A percentile compares a stretch with the other conserved stretches of the same genome.
Evolutionary conservation across 306 rosid genomes (phyloP).

Genomic region (Trichosanthes cucumerina): DNA sequence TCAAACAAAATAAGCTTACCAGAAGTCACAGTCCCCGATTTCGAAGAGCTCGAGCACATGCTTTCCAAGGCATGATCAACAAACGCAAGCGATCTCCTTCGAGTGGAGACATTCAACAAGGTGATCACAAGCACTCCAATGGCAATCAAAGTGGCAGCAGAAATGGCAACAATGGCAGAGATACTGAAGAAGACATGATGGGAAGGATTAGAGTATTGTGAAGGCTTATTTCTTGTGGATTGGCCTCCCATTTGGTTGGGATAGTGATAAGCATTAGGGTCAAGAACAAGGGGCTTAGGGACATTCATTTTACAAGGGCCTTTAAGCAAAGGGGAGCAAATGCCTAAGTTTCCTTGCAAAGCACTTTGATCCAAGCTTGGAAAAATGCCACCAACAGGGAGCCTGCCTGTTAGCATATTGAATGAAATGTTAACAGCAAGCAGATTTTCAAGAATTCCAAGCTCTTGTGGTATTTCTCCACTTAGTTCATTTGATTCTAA

Average conservation of each 20-base stretch:
- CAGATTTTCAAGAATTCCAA: conserved; percentile 64
- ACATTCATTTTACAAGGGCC: conserved; percentile 92
- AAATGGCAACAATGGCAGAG: conserved; percentile 71
- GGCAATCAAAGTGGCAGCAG: conserved; percentile 53
- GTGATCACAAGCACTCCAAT: conserved; percentile 62
- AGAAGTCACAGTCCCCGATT: conserved; percentile 46
- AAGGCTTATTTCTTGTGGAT: conserved; percentile 6
- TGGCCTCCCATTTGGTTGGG: conserved; percentile 32
- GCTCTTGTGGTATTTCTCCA: conserved; percentile 90
- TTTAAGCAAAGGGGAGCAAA: conserved; percentile 70
- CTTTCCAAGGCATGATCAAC: conserved; percentile 79
- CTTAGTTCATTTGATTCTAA: conserved; percentile 67
- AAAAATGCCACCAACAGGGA: conserved; percentile 56
- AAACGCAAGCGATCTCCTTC: conserved; percentile 50
- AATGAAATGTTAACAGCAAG: conserved; percentile 78
- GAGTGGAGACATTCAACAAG: conserved; percentile 57
- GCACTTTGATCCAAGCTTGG: conserved; percentile 74
- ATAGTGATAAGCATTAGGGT: conserved; percentile 70
- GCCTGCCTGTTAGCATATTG: conserved; percentile 79
- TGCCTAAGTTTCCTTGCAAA: conserved; percentile 74
- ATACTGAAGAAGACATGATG: conserved; percentile 65
- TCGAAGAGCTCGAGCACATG: conserved; percentile 72
- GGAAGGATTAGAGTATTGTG: conserved; percentile 5
- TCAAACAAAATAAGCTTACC: conserved; percentile 77
- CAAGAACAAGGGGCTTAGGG: conserved; percentile 84